These are phyloP conservation scores for Patellifolia procumbens DNA, from an alignment of 179 eudicot species.

Conservation along the genomic window DNA sequence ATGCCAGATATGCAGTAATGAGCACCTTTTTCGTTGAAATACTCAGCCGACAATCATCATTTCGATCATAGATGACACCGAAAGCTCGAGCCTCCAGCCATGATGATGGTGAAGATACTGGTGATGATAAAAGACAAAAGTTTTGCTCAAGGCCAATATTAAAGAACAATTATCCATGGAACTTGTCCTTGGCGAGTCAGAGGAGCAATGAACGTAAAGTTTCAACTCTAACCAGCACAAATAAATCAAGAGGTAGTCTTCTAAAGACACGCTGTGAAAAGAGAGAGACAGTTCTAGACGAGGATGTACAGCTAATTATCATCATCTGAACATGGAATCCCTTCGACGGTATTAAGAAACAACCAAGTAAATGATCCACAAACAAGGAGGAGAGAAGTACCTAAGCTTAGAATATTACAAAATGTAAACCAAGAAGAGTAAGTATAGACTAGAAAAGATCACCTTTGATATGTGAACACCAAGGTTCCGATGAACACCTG, in stretches of 20 bases:
- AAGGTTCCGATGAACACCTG: slow-evolving; percentile 98
- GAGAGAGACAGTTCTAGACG: background rate
- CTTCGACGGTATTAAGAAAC: background rate
- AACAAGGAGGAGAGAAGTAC: background rate
- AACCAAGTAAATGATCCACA: background rate
- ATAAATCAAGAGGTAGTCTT: background rate
- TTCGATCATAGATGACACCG: background rate
- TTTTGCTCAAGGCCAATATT: background rate
- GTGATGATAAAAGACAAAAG: background rate
- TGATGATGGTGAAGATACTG: background rate
- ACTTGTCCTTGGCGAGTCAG: background rate
- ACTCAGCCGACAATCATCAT: background rate
- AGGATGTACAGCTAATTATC: background rate
- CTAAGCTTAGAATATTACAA: background rate
- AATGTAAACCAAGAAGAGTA: background rate
- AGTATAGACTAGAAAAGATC: slow-evolving; percentile 11
- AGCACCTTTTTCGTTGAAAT: too few species aligned
- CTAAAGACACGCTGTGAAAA: background rate
- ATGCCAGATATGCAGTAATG: too few species aligned
- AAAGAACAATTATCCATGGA: background rate
- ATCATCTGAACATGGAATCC: background rate
- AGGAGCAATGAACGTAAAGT: background rate
- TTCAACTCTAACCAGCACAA: background rate
- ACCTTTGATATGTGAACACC: slow-evolving; percentile 99
- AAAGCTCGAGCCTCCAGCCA: background rate